A percentile compares a stretch with the other conserved stretches of the same genome.
These are phyloP conservation scores for Malus hybrid DNA, from an alignment of 331 rosid genomes.

Conservation along the genomic window DNA sequence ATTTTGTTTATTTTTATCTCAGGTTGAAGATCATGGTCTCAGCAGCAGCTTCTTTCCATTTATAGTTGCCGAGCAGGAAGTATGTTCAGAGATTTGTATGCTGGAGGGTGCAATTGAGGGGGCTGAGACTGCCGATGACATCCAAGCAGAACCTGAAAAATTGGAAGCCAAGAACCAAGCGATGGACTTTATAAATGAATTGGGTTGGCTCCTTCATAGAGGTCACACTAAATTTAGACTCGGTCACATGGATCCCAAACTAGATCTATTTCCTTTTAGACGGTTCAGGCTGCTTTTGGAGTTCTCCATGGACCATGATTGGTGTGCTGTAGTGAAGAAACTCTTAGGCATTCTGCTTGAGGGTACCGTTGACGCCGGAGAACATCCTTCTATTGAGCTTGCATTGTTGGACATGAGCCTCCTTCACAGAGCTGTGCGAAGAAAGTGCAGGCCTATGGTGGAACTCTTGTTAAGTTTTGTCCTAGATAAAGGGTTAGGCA, in stretches of 20 bases:
- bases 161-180: constrained; percentile 57
- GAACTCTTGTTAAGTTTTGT: constrained; percentile 52
- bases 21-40: constrained; percentile 84
- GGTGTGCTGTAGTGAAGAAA: constrained; percentile 83
- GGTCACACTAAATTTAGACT: constrained; percentile 38
- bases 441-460: constrained; percentile 65
- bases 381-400: constrained; percentile 37
- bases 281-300: constrained; percentile 67
- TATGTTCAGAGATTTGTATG: constrained; percentile 68
- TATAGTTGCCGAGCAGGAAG: constrained; percentile 74
- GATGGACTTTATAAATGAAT: constrained; percentile 62
- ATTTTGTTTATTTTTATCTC: neutral
- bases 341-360: constrained; percentile 54
- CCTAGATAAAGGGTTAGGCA: constrained; percentile 26
- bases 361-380: constrained; percentile 52
- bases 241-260: constrained; percentile 43
- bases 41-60: constrained; percentile 79
- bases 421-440: constrained; percentile 71
- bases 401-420: constrained; percentile 61
- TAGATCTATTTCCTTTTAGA: constrained; percentile 44
- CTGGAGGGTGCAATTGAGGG: constrained; percentile 59
- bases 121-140: constrained; percentile 30
- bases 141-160: constrained; percentile 23
- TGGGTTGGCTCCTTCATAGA: constrained; percentile 91
- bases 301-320: constrained; percentile 78